These are phyloP conservation scores for Yarrowia osloensis DNA, from an alignment of 805 yeast genomes.

Conservation along the genomic window DNA sequence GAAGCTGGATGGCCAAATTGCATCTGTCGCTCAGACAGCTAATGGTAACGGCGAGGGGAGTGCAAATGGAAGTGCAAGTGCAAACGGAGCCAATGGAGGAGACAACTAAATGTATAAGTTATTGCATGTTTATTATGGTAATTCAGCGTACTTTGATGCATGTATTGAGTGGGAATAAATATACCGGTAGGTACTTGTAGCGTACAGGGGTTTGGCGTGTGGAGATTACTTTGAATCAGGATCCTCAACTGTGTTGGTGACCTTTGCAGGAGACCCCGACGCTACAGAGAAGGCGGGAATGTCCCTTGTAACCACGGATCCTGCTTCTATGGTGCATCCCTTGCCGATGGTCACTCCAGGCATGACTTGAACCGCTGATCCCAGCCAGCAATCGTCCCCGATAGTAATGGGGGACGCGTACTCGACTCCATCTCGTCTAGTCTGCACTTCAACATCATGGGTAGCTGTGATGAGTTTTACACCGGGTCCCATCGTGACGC, in stretches of 20 bases:
- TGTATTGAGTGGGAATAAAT: neutral
- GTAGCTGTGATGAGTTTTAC: slow-evolving; percentile 62
- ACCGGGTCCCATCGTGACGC: slow-evolving; percentile 64
- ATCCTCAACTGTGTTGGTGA: slow-evolving; percentile 34
- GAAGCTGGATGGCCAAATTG: slow-evolving; percentile 1
- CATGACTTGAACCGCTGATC: slow-evolving; percentile 54
- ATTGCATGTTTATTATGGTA: neutral
- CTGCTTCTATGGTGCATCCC: slow-evolving; percentile 65
- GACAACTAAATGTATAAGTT: slow-evolving; percentile 4
- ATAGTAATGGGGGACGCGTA: slow-evolving; percentile 58
- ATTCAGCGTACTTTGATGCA: neutral
- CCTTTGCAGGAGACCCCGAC: slow-evolving; percentile 64
- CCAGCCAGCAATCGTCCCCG: slow-evolving; percentile 71
- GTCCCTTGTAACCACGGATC: slow-evolving; percentile 60
- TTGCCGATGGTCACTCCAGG: slow-evolving; percentile 71
- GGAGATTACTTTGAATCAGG: neutral
- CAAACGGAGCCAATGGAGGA: neutral
- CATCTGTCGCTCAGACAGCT: slow-evolving; percentile 1
- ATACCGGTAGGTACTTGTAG: too few species aligned
- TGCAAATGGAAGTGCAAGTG: neutral
- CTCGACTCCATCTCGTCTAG: slow-evolving; percentile 51
- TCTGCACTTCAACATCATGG: slow-evolving; percentile 58
- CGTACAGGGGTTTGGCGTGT: too few species aligned
- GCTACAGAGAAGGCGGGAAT: slow-evolving; percentile 58
- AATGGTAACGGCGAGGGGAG: neutral